Evolutionary conservation across 2,329 filamentous ascomycete species (phyloP), one percentile per base, ranked within the genome.

Genomic region (Lecanicillium sp.): DNA sequence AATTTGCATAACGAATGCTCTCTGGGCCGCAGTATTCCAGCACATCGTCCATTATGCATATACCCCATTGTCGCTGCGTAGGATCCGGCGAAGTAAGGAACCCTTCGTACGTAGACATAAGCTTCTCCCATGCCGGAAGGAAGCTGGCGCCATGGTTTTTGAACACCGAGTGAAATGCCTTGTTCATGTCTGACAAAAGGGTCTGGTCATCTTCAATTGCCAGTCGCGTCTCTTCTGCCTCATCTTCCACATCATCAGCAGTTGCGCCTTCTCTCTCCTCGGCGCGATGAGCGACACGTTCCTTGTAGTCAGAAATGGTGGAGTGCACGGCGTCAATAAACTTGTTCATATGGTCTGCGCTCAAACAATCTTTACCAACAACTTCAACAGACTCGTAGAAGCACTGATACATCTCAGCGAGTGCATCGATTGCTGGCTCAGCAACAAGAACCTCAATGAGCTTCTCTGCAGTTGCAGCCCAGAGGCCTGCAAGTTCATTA

Each of bases 391-490:
- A 95, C 61, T 98, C 92, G 60, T 98, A 98, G 70, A 98, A 98
- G 68, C 92, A 98, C 62, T 96, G 90, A 64, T 95, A 98, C 87
- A 98, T 95, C 64, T 96, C 92, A 2, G 92, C 90, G 33, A 98
- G 74, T 0, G 92, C 95, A 52, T 98, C 92, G 43, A 98, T 89
- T 2, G 89, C 88, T 15, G 92, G 90, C 65, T 98, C 92, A 1
- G 89, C 89, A 45, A 83, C 86, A 29, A 98, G 73, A 2, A 95
- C 89, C 60, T 96, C 92, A 9, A 98, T 78, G 27, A 96, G 75
- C 65, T 95, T 95, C 52, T 86, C 84, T 9, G 92, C 81, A 4
- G 89, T 94, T 40, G 75, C 80, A 45, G 73, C 75, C 92, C 92
- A 98, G 35, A 98, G 74, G 31, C 78, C 74, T n/a, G 70, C 73